Percentiles rank a stretch among this genome's conserved stretches.
Evolutionary conservation across 2,329 filamentous ascomycete genomes (phyloP).

Genomic region (Gyromitra esculenta): DNA sequence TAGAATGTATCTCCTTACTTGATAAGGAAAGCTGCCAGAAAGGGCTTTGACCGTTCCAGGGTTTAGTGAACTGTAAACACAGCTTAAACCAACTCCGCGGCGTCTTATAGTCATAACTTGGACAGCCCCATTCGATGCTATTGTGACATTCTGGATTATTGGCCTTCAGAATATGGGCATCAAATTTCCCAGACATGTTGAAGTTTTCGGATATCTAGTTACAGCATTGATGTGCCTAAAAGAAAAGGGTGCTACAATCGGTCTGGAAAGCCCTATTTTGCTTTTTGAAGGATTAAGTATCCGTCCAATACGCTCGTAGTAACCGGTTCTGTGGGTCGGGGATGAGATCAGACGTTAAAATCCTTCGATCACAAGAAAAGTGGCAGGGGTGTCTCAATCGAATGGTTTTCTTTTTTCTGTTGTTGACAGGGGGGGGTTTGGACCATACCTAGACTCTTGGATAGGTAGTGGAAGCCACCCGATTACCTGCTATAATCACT

Average conservation of each 20-base stretch:
- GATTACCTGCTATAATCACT: neutral
- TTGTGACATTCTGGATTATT: neutral
- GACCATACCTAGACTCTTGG: neutral
- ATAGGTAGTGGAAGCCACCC: neutral
- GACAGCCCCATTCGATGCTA: neutral
- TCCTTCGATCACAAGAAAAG: neutral
- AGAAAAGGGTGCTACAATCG: neutral
- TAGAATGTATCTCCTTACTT: neutral
- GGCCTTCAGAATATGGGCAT: neutral
- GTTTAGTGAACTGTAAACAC: neutral
- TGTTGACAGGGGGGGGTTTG: constrained; percentile 26
- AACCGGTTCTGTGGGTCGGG: constrained; percentile 8
- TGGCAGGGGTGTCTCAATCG: constrained; percentile 6
- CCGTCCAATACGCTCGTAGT: constrained; percentile 10
- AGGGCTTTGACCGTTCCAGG: neutral
- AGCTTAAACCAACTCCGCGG: neutral
- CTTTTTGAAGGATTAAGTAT: neutral
- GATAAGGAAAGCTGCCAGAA: neutral
- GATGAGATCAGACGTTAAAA: constrained; percentile 21
- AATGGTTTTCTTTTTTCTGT: constrained; percentile 27
- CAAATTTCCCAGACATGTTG: neutral
- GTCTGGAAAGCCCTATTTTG: neutral
- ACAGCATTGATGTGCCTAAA: neutral
- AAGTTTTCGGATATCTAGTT: neutral
- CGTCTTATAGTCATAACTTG: neutral